Percentiles rank a stretch among this genome's conserved stretches.
These are phyloP conservation scores for Chytriomyces sp. DNA, from an alignment of 192 early-diverging fungal species.

Conservation along the genomic window DNA sequence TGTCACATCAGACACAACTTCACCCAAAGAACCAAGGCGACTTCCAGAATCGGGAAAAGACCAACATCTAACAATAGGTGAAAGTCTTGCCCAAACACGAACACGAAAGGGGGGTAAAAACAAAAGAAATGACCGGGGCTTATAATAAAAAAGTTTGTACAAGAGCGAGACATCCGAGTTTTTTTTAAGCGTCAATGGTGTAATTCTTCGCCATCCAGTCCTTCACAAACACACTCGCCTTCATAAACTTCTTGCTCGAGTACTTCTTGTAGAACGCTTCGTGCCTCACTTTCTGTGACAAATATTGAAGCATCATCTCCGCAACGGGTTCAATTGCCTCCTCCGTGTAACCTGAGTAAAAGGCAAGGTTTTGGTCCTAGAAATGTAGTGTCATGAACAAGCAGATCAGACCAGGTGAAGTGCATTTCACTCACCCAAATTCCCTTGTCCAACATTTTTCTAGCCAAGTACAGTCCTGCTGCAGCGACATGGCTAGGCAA, in stretches of 20 bases:
- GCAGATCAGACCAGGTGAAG: constrained; percentile 5
- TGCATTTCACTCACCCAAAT: constrained; percentile 66
- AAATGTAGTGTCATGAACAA: constrained; percentile 28
- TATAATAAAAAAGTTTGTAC: too few relatives aligned
- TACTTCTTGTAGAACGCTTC: constrained; percentile 88
- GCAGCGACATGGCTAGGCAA: constrained; percentile 78
- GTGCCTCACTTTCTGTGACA: constrained; percentile 54
- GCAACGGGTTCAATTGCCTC: constrained; percentile 65
- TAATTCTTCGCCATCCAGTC: constrained; percentile 72
- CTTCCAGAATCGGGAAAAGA: not conserved
- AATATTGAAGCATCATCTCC: constrained; percentile 71
- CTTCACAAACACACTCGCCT: constrained; percentile 77
- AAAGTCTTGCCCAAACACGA: too few relatives aligned
- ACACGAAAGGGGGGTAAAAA: not conserved
- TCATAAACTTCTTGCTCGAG: constrained; percentile 74
- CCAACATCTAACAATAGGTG: not conserved
- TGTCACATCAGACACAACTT: not conserved
- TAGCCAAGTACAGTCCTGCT: constrained; percentile 77
- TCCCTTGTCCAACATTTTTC: constrained; percentile 73
- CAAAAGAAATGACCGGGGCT: not conserved
- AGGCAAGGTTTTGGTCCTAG: constrained; percentile 65
- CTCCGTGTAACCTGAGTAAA: constrained; percentile 82
- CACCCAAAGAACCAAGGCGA: not conserved
- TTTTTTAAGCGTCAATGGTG: constrained; percentile 6
- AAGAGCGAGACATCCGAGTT: too few relatives aligned